Evolutionary conservation across 129 eudicot genomes (phyloP).

Genomic region (Glebionis coronaria): DNA sequence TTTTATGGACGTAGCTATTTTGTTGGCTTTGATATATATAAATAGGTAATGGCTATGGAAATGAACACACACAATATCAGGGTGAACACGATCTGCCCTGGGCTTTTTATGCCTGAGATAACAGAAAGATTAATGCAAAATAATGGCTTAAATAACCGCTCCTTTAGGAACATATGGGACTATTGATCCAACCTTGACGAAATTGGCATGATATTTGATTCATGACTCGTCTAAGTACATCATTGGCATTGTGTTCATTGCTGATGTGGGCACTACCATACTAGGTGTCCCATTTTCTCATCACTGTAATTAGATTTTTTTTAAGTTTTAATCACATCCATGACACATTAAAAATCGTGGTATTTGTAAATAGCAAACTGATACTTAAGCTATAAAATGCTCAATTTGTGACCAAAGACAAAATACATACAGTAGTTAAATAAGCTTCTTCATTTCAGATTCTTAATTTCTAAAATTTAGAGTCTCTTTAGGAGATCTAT

Average conservation of each 20-base stretch:
- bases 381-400: too few relatives aligned
- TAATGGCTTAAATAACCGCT: constrained; percentile 6
- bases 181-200: constrained; percentile 21
- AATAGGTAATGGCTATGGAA: constrained; percentile 29
- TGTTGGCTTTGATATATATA: background rate
- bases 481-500: too few relatives aligned
- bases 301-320: constrained; percentile 8
- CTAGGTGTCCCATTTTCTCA: constrained; percentile 27
- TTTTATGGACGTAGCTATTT: background rate
- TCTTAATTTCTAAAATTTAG: too few relatives aligned
- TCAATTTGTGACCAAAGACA: too few relatives aligned
- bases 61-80: constrained; percentile 5
- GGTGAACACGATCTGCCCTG: constrained; percentile 19
- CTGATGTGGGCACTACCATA: constrained; percentile 13
- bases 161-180: constrained; percentile 22
- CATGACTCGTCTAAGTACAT: constrained; percentile 25
- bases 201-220: constrained; percentile 19
- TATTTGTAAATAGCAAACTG: too few relatives aligned
- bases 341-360: too few relatives aligned
- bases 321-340: too few relatives aligned
- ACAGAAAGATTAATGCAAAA: constrained; percentile 12
- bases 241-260: constrained; percentile 22
- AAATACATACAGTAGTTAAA: too few relatives aligned
- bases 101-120: constrained; percentile 23
- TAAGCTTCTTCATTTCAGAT: too few relatives aligned